phyloP scores from a whole-genome alignment of 306 rosid species.

The Leucaena leucocephala region DNA sequence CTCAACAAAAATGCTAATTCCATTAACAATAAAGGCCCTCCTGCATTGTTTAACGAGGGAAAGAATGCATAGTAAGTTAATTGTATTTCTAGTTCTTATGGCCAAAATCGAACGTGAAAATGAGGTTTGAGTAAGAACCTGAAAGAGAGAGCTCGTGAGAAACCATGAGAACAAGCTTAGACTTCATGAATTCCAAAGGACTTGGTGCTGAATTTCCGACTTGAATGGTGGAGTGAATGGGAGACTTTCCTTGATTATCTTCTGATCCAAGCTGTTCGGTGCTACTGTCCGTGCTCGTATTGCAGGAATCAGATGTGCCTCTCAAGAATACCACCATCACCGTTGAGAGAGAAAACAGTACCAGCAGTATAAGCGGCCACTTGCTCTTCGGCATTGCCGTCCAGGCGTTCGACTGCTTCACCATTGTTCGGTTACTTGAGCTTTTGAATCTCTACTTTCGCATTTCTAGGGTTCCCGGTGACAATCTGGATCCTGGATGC shows the following conservation, averaged over 20 bases:
- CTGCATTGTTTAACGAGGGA: constrained; percentile 32
- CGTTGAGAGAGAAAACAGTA: constrained; percentile 60
- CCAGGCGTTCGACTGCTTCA: constrained; percentile 51
- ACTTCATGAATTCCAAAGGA: constrained; percentile 76
- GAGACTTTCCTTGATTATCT: constrained; percentile 22
- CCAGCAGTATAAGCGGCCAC: constrained; percentile 49
- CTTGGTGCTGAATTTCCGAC: constrained; percentile 30
- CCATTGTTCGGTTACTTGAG: constrained; percentile 37
- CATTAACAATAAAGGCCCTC: constrained; percentile 80
- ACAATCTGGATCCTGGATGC: constrained; percentile 8
- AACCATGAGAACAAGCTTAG: constrained; percentile 84
- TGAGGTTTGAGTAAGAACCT: constrained; percentile 41
- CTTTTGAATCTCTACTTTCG: not conserved
- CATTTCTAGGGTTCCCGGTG: constrained; percentile 31
- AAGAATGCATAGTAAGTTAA: not conserved
- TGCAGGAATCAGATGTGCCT: constrained; percentile 60
- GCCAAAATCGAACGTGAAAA: constrained; percentile 22
- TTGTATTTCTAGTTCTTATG: constrained; percentile 22
- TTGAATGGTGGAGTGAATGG: constrained; percentile 40
- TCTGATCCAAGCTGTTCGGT: constrained; percentile 30
- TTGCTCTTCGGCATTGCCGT: constrained; percentile 60
- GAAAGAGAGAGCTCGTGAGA: constrained; percentile 88
- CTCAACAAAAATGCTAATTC: constrained; percentile 81
- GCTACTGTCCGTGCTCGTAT: not conserved
- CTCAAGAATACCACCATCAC: constrained; percentile 60